Base-by-base conservation (phyloP, 768 basidiomycete genomes). In the Rhodotorula kratochvilovae region DNA sequence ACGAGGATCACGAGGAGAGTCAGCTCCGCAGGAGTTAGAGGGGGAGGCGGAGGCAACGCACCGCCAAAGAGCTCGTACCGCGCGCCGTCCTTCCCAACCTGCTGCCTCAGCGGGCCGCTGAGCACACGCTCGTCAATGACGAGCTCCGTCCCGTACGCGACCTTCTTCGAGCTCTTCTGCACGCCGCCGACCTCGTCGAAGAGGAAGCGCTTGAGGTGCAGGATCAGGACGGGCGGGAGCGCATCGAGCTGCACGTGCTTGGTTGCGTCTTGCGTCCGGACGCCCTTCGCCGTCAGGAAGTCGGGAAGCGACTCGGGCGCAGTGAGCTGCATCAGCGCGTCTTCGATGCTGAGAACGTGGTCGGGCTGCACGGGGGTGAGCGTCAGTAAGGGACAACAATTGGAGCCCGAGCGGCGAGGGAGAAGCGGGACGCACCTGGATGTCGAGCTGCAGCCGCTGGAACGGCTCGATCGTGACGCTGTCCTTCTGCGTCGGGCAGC, bases 381-480 rank as follows among this genome's bases (percentile, higher is more conserved):
- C 1, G 36, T 33, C 39, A 64, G 63, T 10, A n/a, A n/a, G n/a
- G n/a, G n/a, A n/a, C n/a, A n/a, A n/a, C n/a, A n/a, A n/a, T n/a
- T n/a, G n/a, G n/a, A n/a, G n/a, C n/a, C n/a, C n/a, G n/a, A n/a
- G n/a, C n/a, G n/a, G n/a, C n/a, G n/a, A n/a, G 15, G 12, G 29
- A 31, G 29, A 12, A 2, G 16, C 53, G 53, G 31, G 46, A 67
- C 79, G 54, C 58, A 89, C 90, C 83, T 92, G 89, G 50, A 98
- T 95, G 79, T 97, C 94, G 12, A 99, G 82, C 70, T 90, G 85
- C 27, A 99, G 80, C 13, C 90, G 88, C 70, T 92, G 86, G 88
- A 93, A 97, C 64, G 93, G 93, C 80, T 97, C 94, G 25, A 94
- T 85, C 35, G 91, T 86, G 35, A 90, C 88, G 2, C 89, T 90